Evolutionary conservation across 2,329 filamentous ascomycete species (phyloP).

Genomic region (Paramyrothecium sp.): DNA sequence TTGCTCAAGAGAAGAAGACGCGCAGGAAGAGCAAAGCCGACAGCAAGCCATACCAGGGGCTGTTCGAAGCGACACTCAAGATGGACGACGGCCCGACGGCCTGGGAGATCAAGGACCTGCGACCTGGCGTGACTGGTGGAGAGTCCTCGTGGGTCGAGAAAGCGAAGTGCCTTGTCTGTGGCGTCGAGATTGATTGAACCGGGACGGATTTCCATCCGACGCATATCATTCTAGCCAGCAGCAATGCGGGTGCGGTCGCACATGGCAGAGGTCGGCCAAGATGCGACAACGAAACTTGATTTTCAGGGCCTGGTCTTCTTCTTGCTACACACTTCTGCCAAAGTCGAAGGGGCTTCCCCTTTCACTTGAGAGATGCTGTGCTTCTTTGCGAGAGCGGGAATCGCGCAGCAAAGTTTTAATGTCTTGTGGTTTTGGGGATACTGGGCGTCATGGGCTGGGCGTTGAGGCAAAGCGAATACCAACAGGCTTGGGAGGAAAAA

Average conservation of each 20-base stretch:
- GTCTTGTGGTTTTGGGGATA: background rate
- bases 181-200: constrained; percentile 40
- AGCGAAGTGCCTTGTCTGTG: constrained; percentile 48
- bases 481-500: background rate
- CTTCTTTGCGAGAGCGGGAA: background rate
- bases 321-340: background rate
- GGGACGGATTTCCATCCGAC: background rate
- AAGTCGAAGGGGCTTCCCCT: background rate
- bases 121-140: constrained; percentile 44
- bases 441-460: background rate
- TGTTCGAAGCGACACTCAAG: constrained; percentile 50
- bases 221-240: background rate
- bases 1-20: constrained; percentile 27
- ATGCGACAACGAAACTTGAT: background rate
- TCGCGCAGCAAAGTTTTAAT: background rate
- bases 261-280: background rate
- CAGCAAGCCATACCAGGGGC: constrained; percentile 46
- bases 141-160: constrained; percentile 54
- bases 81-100: constrained; percentile 46
- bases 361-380: background rate
- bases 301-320: background rate
- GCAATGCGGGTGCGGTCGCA: background rate
- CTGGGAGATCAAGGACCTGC: constrained; percentile 52
- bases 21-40: constrained; percentile 36
- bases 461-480: constrained; percentile 3